A percentile compares a stretch with the other conserved stretches of the same genome.
Conservation (phyloP, 768 basidiomycete species). For the Psilocybe tampanensis region DNA sequence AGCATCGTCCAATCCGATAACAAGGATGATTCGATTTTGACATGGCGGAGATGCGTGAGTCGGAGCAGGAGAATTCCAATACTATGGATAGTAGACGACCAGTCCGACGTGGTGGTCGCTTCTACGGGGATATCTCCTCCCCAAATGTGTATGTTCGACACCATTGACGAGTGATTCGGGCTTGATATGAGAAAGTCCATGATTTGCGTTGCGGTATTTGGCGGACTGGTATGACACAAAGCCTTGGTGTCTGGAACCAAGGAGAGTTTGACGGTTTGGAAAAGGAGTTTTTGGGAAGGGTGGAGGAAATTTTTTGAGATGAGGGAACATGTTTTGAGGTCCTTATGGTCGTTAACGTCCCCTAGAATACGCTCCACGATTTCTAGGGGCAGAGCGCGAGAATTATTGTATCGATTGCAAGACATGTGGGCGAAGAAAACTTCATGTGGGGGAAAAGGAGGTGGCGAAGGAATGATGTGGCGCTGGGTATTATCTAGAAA, state of each 20-base stretch:
- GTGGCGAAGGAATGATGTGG: not conserved
- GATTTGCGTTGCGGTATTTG: not conserved
- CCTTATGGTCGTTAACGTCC: not conserved
- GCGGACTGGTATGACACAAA: not conserved
- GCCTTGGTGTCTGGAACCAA: slow-evolving; percentile 3
- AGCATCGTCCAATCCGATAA: slow-evolving; percentile 1
- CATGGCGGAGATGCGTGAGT: not conserved
- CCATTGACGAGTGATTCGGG: not conserved
- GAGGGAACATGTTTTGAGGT: slow-evolving; percentile 15
- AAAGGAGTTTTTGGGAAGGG: slow-evolving; percentile 15
- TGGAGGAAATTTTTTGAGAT: slow-evolving; percentile 11
- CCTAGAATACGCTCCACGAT: slow-evolving; percentile 14
- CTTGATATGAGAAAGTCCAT: slow-evolving; percentile 14
- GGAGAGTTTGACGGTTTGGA: slow-evolving; percentile 8
- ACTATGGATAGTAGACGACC: not conserved
- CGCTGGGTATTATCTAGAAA: not conserved
- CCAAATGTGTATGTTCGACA: not conserved
- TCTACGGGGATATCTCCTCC: not conserved
- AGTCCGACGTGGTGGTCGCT: not conserved
- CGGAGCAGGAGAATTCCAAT: not conserved
- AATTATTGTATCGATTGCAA: not conserved
- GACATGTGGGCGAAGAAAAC: not conserved
- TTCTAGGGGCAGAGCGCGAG: slow-evolving; percentile 13
- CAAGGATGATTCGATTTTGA: not conserved
- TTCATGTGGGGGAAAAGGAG: not conserved